Evolutionary conservation across 73 alveolate species (phyloP).

Genomic region (Stentor coeruleus): DNA sequence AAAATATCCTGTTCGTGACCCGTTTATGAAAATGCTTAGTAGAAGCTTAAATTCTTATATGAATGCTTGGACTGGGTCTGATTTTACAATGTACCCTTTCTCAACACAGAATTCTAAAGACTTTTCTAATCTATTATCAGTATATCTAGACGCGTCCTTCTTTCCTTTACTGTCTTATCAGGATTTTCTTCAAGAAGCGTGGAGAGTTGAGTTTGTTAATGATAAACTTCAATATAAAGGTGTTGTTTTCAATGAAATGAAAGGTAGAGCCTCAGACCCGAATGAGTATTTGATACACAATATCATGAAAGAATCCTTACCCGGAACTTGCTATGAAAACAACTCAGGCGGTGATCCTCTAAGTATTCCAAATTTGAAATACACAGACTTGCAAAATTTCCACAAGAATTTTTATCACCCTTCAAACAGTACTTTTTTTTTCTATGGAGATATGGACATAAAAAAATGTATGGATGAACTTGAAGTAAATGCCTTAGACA

Average conservation of each 20-base stretch:
- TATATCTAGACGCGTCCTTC: slow-evolving; percentile 66
- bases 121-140: slow-evolving; percentile 60
- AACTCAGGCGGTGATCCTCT: slow-evolving; percentile 89
- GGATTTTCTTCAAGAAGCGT: slow-evolving; percentile 83
- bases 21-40: slow-evolving; percentile 79
- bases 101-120: slow-evolving; percentile 74
- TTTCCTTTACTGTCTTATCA: slow-evolving; percentile 58
- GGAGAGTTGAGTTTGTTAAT: slow-evolving; percentile 64
- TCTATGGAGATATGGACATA: slow-evolving; percentile 77
- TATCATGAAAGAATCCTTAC: slow-evolving; percentile 38
- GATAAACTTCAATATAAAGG: slow-evolving; percentile 68
- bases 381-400: slow-evolving; percentile 58
- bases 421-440: slow-evolving; percentile 55
- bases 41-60: slow-evolving; percentile 73
- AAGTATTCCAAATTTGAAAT: slow-evolving; percentile 53
- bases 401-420: slow-evolving; percentile 72
- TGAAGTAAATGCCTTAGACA: slow-evolving; percentile 36
- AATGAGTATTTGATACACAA: slow-evolving; percentile 48
- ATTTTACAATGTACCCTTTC: slow-evolving; percentile 85
- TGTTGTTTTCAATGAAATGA: slow-evolving; percentile 88
- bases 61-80: slow-evolving; percentile 96
- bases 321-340: slow-evolving; percentile 49
- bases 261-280: slow-evolving; percentile 70
- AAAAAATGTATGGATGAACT: slow-evolving; percentile 53
- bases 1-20: slow-evolving; percentile 84